These are phyloP conservation scores for Linderniella brevidens DNA, from an alignment of 257 asterid genomes.

Conservation along the genomic window DNA sequence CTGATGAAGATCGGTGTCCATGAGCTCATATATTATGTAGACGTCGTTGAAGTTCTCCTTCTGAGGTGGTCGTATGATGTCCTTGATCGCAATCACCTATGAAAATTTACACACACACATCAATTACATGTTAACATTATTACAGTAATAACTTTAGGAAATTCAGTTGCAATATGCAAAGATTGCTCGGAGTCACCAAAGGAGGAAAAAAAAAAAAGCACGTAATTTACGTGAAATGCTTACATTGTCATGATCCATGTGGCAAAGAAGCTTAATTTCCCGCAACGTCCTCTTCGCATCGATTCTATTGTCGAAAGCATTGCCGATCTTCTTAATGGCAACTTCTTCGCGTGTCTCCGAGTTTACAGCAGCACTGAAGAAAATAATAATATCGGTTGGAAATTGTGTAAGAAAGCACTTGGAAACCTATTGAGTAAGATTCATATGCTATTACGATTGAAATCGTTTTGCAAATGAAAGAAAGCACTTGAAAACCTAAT, in stretches of 20 bases:
- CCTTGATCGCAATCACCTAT: slow-evolving; percentile 62
- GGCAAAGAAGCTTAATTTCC: slow-evolving; percentile 71
- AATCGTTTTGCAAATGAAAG: too few species aligned
- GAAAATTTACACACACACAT: slow-evolving; percentile 5
- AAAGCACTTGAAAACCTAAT: too few species aligned
- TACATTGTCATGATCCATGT: slow-evolving; percentile 79
- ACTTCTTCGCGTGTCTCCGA: slow-evolving; percentile 72
- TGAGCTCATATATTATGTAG: slow-evolving; percentile 65
- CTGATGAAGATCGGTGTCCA: slow-evolving; percentile 62
- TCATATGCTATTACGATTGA: too few species aligned
- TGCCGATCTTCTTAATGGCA: slow-evolving; percentile 84
- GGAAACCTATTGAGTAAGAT: too few species aligned
- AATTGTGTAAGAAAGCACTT: too few species aligned
- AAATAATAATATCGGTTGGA: too few species aligned
- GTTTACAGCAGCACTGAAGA: slow-evolving; percentile 63
- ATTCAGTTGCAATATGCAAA: too few species aligned
- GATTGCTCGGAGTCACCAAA: too few species aligned
- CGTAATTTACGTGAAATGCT: slow-evolving; percentile 10
- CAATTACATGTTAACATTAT: too few species aligned
- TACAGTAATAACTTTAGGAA: too few species aligned
- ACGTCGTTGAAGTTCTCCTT: slow-evolving; percentile 86
- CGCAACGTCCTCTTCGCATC: slow-evolving; percentile 14
- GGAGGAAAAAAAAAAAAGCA: too few species aligned
- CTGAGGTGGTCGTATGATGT: slow-evolving; percentile 69
- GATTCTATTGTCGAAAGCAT: slow-evolving; percentile 76